Evolutionary conservation across 345 rosid genomes (phyloP).

Genomic region (Populus tremula): DNA sequence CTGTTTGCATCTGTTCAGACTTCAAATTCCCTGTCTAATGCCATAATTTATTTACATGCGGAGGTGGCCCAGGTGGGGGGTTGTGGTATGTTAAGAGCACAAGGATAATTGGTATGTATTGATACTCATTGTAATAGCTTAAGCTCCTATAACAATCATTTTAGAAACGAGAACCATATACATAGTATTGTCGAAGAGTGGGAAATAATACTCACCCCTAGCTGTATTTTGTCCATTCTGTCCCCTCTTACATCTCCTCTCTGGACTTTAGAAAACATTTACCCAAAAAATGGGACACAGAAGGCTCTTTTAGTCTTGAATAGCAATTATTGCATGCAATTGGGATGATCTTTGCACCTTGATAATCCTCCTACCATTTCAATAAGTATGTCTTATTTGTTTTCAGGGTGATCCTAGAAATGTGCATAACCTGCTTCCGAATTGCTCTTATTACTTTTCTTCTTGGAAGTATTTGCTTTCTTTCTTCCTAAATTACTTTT

Average conservation of each 20-base stretch:
- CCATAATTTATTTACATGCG: not conserved
- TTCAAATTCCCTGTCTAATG: not conserved
- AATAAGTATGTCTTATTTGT: not conserved
- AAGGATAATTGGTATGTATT: not conserved
- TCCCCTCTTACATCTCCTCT: too few relatives aligned
- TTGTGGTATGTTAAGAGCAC: not conserved
- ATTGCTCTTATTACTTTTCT: not conserved
- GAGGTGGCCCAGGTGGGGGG: too few relatives aligned
- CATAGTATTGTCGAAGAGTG: not conserved
- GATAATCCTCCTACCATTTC: not conserved
- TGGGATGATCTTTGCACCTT: not conserved
- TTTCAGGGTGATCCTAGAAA: not conserved
- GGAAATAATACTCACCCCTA: too few relatives aligned
- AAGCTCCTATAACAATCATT: not conserved
- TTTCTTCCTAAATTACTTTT: conserved; percentile 5
- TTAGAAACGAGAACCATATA: not conserved
- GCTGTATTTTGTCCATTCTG: too few relatives aligned
- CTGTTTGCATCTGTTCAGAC: not conserved
- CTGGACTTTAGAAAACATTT: too few relatives aligned
- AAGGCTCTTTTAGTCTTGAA: conserved; percentile 7
- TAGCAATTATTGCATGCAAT: not conserved
- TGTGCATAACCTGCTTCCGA: not conserved
- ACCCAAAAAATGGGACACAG: not conserved
- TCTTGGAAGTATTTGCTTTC: not conserved
- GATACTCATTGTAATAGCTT: not conserved